Conservation (phyloP, 768 basidiomycete genomes). For the Suillus variegatus region DNA sequence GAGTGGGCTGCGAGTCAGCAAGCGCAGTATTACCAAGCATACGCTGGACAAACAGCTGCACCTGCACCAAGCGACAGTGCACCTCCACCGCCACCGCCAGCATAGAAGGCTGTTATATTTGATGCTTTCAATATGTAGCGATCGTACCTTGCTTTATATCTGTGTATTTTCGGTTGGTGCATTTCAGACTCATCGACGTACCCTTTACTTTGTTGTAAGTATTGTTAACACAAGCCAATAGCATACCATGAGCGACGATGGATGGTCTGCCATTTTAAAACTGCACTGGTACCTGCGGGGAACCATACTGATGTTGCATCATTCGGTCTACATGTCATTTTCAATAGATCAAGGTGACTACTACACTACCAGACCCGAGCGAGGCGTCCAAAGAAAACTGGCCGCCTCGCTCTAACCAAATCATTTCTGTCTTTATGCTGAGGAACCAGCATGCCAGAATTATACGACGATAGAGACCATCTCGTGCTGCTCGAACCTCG, state of each 20-base stretch:
- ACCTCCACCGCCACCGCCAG: constrained; percentile 26
- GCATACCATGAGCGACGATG: neutral
- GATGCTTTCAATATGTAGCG: constrained; percentile 19
- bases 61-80: constrained; percentile 29
- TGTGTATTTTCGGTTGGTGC: constrained; percentile 27
- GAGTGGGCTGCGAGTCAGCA: constrained; percentile 69
- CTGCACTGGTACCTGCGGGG: neutral
- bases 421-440: neutral
- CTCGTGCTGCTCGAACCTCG: neutral
- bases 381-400: neutral
- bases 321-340: neutral
- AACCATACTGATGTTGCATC: neutral
- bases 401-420: neutral
- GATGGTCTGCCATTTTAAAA: neutral
- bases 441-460: neutral
- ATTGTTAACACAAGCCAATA: neutral
- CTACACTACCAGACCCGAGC: neutral
- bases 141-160: constrained; percentile 33
- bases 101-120: constrained; percentile 15
- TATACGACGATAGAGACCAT: neutral
- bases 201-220: neutral
- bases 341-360: neutral
- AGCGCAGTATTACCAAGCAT: constrained; percentile 77
- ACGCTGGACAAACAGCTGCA: constrained; percentile 47
- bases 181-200: neutral